Conservation (phyloP, 108 stramenopile species). For the Poteriospumella lacustris region DNA sequence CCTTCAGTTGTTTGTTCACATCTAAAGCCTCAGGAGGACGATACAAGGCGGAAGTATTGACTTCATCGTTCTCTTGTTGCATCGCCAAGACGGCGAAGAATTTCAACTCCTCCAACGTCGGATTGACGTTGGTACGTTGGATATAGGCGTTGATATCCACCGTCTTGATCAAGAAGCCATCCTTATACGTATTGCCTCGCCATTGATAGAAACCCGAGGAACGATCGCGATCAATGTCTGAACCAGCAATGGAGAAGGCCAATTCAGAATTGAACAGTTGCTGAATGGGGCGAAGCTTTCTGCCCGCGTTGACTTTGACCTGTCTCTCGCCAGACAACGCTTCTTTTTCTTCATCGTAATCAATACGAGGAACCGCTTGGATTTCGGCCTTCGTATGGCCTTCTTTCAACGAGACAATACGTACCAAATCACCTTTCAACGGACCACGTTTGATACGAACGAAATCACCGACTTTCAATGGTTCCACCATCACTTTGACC, state of each 20-base stretch:
- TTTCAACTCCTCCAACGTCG: slow-evolving; percentile 86
- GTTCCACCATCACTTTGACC: slow-evolving; percentile 74
- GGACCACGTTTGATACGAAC: slow-evolving; percentile 83
- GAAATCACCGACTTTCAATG: slow-evolving; percentile 87
- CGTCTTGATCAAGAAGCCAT: slow-evolving; percentile 89
- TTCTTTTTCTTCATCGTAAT: slow-evolving; percentile 36
- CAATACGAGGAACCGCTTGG: slow-evolving; percentile 85
- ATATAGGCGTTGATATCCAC: slow-evolving; percentile 74
- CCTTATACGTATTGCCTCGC: slow-evolving; percentile 77
- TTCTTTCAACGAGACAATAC: slow-evolving; percentile 73
- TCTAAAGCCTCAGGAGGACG: no score
- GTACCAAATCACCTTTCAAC: slow-evolving; percentile 91
- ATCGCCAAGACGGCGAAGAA: no score
- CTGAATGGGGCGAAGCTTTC: slow-evolving; percentile 11
- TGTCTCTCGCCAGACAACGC: not conserved
- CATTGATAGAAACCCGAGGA: not conserved
- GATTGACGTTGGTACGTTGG: slow-evolving; percentile 74
- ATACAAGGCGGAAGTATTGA: no score
- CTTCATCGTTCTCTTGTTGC: no score
- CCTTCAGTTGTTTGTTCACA: no score
- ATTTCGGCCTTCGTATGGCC: slow-evolving; percentile 82
- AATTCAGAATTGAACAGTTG: slow-evolving; percentile 12
- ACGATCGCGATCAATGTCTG: not conserved
- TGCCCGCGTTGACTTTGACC: not conserved
- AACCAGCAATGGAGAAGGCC: not conserved